phyloP scores from a whole-genome alignment of 371 early-diverging fungal genomes.

The Mucor indicus region DNA sequence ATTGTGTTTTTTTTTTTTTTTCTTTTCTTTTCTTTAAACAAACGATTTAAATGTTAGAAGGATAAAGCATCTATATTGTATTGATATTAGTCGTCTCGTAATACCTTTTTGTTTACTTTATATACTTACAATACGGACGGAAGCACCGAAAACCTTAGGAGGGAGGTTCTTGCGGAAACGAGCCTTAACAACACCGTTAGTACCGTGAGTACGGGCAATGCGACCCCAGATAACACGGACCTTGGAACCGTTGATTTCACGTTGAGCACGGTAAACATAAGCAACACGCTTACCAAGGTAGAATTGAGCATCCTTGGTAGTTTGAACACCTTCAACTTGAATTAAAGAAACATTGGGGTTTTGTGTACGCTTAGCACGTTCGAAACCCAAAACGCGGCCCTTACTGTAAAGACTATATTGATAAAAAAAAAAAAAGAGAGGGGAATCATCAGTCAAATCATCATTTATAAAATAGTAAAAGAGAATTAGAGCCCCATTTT shows the following conservation, averaged over 20 bases:
- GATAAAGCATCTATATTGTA: slow-evolving; percentile 82
- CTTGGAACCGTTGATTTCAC: slow-evolving; percentile 85
- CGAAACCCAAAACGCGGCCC: slow-evolving; percentile 91
- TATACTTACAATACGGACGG: slow-evolving; percentile 77
- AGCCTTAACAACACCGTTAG: slow-evolving; percentile 87
- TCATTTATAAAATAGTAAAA: no score
- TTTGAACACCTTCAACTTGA: slow-evolving; percentile 88
- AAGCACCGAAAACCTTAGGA: slow-evolving; percentile 86
- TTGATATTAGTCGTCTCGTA: background rate
- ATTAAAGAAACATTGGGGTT: slow-evolving; percentile 86
- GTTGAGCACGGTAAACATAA: slow-evolving; percentile 84
- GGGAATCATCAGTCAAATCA: no score
- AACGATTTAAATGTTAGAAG: slow-evolving; percentile 78
- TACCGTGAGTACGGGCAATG: slow-evolving; percentile 92
- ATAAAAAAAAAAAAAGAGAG: no score
- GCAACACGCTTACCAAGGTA: slow-evolving; percentile 87
- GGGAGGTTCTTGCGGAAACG: slow-evolving; percentile 93
- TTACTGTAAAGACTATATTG: slow-evolving; percentile 88
- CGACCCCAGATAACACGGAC: slow-evolving; percentile 96
- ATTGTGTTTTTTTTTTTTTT: slow-evolving; percentile 2
- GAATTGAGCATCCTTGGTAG: slow-evolving; percentile 82
- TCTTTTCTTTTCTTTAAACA: slow-evolving; percentile 1
- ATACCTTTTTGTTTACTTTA: background rate
- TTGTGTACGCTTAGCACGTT: slow-evolving; percentile 88
- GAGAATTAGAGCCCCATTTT: no score